Evolutionary conservation across 139 green algal genomes (phyloP), one percentile per base, ranked within the genome.

Genomic region (Auxenochlorella pyrenoidosa): DNA sequence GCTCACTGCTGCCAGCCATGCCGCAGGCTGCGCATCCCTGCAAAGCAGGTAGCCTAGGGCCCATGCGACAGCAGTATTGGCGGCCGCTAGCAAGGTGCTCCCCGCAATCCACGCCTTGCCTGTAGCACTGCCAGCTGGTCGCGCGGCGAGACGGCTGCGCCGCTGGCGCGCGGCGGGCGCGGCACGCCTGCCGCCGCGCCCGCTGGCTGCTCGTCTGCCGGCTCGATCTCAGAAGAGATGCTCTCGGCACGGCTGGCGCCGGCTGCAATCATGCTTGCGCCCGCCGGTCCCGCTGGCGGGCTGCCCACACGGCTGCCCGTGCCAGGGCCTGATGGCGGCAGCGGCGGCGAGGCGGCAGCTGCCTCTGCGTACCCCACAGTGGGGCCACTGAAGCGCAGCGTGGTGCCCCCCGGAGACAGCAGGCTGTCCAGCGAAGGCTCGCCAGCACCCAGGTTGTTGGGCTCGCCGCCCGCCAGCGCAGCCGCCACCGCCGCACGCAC

Each of bases 161-260:
- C 40, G 30, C 34, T 60, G 12, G 28, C 59, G 8, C 4, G 40
- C 28, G 60, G 79, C 63, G 40, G n/a, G 2, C 60, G 32, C 26
- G 65, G 40, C 43, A 63, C 71, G 15, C 63, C 63, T 2, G 63
- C 63, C 71, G 75, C 12, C 21, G 73, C 73, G 73, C 38, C 59
- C 38, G 41, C 63, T 10, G 40, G 65, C 43, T 13, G 41, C 73
- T 34, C 66, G 51, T 82, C 71, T 5, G 58, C 72, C 6, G 84
- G 84, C 73, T 88, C 84, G 32, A 88, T 88, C 30, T 88, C 84
- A 3, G 84, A 88, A 30, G 84, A 88, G 59, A 83, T 77, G 73
- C 70, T 82, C 21, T 63, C 73, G 15, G 47, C 71, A 0, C 51
- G 71, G 43, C 83, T 78, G 83, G 71, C 16, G 28, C 43, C 51